Evolutionary conservation across 2,329 filamentous ascomycete species (phyloP), one percentile per base, ranked within the genome.

Genomic region (Clonostachys rhizophaga): DNA sequence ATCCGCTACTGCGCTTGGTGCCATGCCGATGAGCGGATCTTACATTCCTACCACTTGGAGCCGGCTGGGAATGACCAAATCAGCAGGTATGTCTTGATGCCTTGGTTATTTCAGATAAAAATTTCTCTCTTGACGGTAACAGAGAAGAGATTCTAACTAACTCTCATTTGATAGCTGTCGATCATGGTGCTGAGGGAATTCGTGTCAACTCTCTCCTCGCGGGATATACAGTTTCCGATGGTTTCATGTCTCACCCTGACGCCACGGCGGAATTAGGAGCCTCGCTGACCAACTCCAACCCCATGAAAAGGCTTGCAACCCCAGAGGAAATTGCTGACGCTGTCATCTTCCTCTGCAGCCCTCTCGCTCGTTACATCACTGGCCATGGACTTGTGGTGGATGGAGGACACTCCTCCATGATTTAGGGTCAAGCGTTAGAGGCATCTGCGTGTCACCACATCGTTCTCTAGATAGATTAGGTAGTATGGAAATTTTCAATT

Each of bases 331-430:
- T 35, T 18, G 30, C 42, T 6, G 42, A 44, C 35, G 30, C 42
- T 34, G 33, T 44, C 30, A 44, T 44, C n/a, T 44, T 34, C 16
- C 42, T 44, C n/a, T 34, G 24, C 42, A 34, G 42, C 33, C 42
- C 42, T 4, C 33, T 16, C 4, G 14, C 42, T 4, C 33, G 42
- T 30, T 44, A 44, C 18, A 17, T 44, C 30, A 44, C 42, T 17
- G 42, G 42, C 1, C 68, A 30, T 30, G 24, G 24, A 30, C 24
- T 30, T 30, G 24, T 10, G 9, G 24, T 30, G 9, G 24, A 30
- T 9, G 24, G 24, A 30, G 24, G 24, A 30, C 24, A 30, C 24
- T 30, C 24, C 24, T 30, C 24, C 9, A 30, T 30, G 24, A 30
- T 30, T 30, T 30, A 30, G 24, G 8, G 24, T 10, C 24, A 30